Percentiles rank a stretch among this genome's conserved stretches.
Conservation (phyloP, 1,284 basidiomycete species). For the Austroboletus novae-zelandiae region DNA sequence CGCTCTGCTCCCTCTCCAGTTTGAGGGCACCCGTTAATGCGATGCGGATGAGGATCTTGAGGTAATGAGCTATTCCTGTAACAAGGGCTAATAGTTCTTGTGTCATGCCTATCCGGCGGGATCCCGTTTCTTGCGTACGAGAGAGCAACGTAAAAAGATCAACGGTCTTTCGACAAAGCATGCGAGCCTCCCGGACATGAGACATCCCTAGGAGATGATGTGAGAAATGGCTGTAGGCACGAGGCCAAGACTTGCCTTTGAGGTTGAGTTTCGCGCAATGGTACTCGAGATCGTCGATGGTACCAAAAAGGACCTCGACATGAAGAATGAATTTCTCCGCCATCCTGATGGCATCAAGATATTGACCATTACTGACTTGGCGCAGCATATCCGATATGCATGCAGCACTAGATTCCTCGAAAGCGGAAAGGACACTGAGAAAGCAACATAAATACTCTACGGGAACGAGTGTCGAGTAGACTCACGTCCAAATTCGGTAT, state of each 20-base stretch:
- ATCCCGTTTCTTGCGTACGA: slow-evolving; percentile 92
- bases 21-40: slow-evolving; percentile 95
- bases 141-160: slow-evolving; percentile 97
- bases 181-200: slow-evolving; percentile 95
- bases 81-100: slow-evolving; percentile 97
- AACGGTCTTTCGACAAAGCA: slow-evolving; percentile 98
- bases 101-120: slow-evolving; percentile 91
- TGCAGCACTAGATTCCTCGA: slow-evolving; percentile 98
- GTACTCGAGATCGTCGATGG: slow-evolving; percentile 94
- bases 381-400: slow-evolving; percentile 99
- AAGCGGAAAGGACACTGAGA: slow-evolving; percentile 86
- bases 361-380: slow-evolving; percentile 95
- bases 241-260: slow-evolving; percentile 63
- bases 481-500: slow-evolving; percentile 96
- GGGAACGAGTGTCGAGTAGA: slow-evolving; percentile 15
- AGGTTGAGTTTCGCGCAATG: slow-evolving; percentile 81
- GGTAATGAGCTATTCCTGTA: slow-evolving; percentile 96
- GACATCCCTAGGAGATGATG: slow-evolving; percentile 74
- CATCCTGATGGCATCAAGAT: slow-evolving; percentile 96
- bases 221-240: slow-evolving; percentile 13
- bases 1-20: slow-evolving; percentile 87
- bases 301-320: slow-evolving; percentile 96
- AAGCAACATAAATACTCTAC: slow-evolving; percentile 5
- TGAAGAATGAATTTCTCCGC: slow-evolving; percentile 99
- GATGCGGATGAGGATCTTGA: slow-evolving; percentile 99